Evolutionary conservation across 805 yeast species (phyloP), one percentile per base, ranked within the genome.

Genomic region (Starmera caribaea): DNA sequence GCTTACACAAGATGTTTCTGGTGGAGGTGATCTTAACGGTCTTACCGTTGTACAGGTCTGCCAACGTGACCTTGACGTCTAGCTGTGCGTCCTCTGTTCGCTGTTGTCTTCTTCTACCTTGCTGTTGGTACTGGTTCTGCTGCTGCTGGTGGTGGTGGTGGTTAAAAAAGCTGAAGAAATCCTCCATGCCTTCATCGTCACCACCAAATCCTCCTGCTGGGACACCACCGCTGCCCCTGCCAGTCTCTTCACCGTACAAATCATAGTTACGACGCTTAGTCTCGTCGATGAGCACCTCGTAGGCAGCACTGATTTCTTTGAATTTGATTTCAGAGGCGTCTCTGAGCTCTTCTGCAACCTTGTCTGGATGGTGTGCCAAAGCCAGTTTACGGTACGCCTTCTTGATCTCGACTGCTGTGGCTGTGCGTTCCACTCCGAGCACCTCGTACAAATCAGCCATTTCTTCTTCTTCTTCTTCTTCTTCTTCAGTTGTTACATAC

Each of bases 361-460:
- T 90, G 59, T 90, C 97, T 0, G 97, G 97, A 60, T 90, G 97
- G 51, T 79, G 75, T 43, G 68, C 66, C 32, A 90, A 68, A 10
- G 97, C 97, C 37, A 87, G 69, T 49, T 79, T 82, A 47, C 94
- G 72, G 61, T 86, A 90, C 0, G 96, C 95, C 58, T 74, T 79
- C 50, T 81, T 81, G 55, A 90, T 85, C 46, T 89, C 96, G 1
- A 62, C 63, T 28, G 74, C 61, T 1, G 86, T 62, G 0, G 96
- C 95, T 15, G 73, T 67, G 3, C 68, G 56, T 7, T 73, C 74
- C 5, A 88, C 76, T 31, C 86, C 95, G 16, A 88, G 68, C 3
- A 84, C 63, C 35, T 74, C 86, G 61, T 87, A 88, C 5, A 55
- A 44, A 32, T 45, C 51, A 8, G 50, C 40, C 53, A 46, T 45